phyloP scores from a whole-genome alignment of 1,139 yeast species.

The Geotrichum candidum region DNA sequence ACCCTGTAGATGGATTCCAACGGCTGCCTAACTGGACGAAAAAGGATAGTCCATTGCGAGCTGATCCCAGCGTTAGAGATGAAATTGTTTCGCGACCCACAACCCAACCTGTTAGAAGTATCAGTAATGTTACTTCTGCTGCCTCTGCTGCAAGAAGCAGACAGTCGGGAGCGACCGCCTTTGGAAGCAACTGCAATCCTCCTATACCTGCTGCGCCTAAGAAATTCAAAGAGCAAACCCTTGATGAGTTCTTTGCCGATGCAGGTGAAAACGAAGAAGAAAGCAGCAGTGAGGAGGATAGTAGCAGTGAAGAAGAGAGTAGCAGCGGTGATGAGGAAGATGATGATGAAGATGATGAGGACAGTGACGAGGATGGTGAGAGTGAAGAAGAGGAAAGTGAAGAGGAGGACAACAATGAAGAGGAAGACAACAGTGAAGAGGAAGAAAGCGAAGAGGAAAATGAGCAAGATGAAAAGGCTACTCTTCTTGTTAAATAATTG shows the following conservation, averaged over 20 bases:
- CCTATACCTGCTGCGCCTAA: constrained; percentile 13
- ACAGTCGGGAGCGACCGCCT: constrained; percentile 1
- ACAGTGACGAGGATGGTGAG: constrained; percentile 18
- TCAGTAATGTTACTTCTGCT: constrained; percentile 11
- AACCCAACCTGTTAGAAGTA: constrained; percentile 9
- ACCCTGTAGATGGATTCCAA: constrained; percentile 30
- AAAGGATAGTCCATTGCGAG: constrained; percentile 22
- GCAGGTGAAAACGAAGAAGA: constrained; percentile 32
- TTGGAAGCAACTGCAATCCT: constrained; percentile 10
- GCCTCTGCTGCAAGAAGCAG: background rate
- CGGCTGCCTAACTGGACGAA: constrained; percentile 33
- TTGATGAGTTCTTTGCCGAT: constrained; percentile 80
- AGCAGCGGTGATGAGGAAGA: constrained; percentile 20
- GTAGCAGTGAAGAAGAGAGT: constrained; percentile 24
- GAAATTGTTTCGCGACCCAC: constrained; percentile 18
- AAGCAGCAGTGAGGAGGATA: constrained; percentile 27
- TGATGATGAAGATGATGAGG: constrained; percentile 10
- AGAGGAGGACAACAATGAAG: background rate
- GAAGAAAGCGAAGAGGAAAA: constrained; percentile 2
- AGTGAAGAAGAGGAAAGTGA: constrained; percentile 1
- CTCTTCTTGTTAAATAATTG: background rate
- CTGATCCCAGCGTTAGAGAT: constrained; percentile 31
- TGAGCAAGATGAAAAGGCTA: background rate
- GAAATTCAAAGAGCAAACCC: constrained; percentile 59
- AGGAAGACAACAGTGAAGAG: background rate